Base-by-base conservation (phyloP, 1,139 yeast genomes). In the Entelexis paramagnoliae region DNA sequence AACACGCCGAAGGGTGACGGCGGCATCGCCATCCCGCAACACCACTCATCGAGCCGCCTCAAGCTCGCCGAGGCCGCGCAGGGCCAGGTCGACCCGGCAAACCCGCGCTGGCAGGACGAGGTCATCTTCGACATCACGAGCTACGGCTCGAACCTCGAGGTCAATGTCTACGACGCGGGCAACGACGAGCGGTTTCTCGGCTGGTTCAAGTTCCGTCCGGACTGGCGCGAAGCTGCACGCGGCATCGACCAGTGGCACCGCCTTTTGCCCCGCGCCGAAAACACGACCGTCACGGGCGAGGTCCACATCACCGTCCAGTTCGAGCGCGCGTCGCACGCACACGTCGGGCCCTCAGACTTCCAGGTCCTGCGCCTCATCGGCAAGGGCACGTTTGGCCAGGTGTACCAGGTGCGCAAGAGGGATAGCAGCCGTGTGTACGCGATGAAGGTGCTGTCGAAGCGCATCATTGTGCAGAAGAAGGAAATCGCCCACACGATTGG, bases 401-500 rank as follows among this genome's bases (percentile, higher is more conserved):
- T 91, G 39, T 91, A 83, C 68, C 97, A 89, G 69, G 98, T 91
- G 46, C 81, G 84, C 60, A 91, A 89, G 74, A 76, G 76, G 62
- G 97, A 89, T 64, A 87, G 94, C 4, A 79, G 80, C 53, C 77
- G 96, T 61, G 82, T 91, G 55, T 91, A 91, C 66, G 98, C 98
- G 46, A 91, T 91, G 98, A 91, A 91, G 69, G 94, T 91, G 28
- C 76, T 91, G 51, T 83, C 94, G 33, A 91, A 91, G 67, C 88
- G 88, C 66, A 93, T 88, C 44, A 91, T 91, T 69, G 96, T 91
- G 50, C 88, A 86, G 68, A 91, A 89, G 75, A 89, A 89, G 68
- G 98, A 91, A 69, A 84, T 91, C 60, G 96, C 96, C 1, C 98
- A 91, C 67, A 91, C 98, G 2, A 87, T 91, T 62, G 97, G 97